Evolutionary conservation across 306 rosid species (phyloP), one percentile per base, ranked within the genome.

Genomic region (Trifolium dubium): DNA sequence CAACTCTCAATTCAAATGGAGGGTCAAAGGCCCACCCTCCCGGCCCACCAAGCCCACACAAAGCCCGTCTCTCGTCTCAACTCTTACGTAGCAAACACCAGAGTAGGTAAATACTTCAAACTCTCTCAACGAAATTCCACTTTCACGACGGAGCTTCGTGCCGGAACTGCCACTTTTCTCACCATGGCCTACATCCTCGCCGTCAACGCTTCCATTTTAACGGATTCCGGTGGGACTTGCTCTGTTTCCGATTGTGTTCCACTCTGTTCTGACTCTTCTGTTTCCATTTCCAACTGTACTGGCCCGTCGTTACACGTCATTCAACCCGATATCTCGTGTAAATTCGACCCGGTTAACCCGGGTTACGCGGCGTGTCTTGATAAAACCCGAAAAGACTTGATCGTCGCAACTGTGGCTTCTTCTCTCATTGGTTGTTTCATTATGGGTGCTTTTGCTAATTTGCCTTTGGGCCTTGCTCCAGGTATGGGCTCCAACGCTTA

Each of bases 181-280:
- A 95, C 99, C 76, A 95, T 95, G 99, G 99, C 99, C 4, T 95
- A 95, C 81, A 92, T 95, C 86, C 87, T 95, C 29, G 99, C 99
- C 50, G 98, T 95, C 81, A 95, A 95, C 92, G 99, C 99, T 29
- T 90, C 98, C 64, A 92, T 95, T 55, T 83, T 95, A 34, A 40
- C 98, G 4, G 99, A 95, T 69, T 95, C 99, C 47, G 99, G 99
- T 0, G 99, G 92, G 0, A 88, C 99, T 0, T 95, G 99, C 86
- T 79, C 93, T 39, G 89, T 90, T 54, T 83, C 96, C 6, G 97
- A 95, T 14, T 95, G 99, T 34, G 5, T 92, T 66, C 93, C 90
- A 2, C 92, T 92, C 81, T 95, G 99, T 63, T 95, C 99, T 9
- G 82, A 92, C 80, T 58, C 83, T 0, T 69, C 96, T 4, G 4